Conservation (phyloP, 257 asterid species). For the Knoxia roxburghii region DNA sequence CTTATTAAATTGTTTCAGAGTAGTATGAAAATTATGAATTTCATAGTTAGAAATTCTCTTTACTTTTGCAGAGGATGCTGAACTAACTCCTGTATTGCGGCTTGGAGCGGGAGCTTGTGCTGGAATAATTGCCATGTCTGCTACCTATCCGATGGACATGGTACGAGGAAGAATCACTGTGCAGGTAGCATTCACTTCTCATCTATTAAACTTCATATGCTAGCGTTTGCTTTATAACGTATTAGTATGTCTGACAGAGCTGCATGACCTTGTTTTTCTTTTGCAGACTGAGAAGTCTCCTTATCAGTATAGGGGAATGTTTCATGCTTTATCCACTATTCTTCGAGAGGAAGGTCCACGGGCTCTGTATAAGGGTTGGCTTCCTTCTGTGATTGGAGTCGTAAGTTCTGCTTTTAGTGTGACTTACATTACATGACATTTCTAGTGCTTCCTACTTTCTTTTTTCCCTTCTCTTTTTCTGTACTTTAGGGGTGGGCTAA, state of each 20-base stretch:
- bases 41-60: background rate
- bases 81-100: slow-evolving; percentile 79
- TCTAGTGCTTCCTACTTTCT: background rate
- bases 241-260: slow-evolving; percentile 2
- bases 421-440: background rate
- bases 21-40: background rate
- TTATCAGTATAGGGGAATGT: slow-evolving; percentile 86
- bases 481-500: background rate
- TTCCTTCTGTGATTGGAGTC: slow-evolving; percentile 98
- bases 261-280: slow-evolving; percentile 13
- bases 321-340: slow-evolving; percentile 89
- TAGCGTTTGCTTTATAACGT: background rate
- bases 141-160: slow-evolving; percentile 99
- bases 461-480: background rate
- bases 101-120: slow-evolving; percentile 99
- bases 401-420: slow-evolving; percentile 45
- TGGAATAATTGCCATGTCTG: slow-evolving; percentile 99
- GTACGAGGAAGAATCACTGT: slow-evolving; percentile 96
- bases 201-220: background rate
- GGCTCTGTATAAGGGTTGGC: slow-evolving; percentile 97
- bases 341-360: slow-evolving; percentile 98
- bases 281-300: slow-evolving; percentile 88
- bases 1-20: background rate
- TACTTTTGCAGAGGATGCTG: slow-evolving; percentile 66
- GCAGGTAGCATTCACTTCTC: slow-evolving; percentile 50